Evolutionary conservation across 257 asterid genomes (phyloP).

Genomic region (Gardenia jasminoides): DNA sequence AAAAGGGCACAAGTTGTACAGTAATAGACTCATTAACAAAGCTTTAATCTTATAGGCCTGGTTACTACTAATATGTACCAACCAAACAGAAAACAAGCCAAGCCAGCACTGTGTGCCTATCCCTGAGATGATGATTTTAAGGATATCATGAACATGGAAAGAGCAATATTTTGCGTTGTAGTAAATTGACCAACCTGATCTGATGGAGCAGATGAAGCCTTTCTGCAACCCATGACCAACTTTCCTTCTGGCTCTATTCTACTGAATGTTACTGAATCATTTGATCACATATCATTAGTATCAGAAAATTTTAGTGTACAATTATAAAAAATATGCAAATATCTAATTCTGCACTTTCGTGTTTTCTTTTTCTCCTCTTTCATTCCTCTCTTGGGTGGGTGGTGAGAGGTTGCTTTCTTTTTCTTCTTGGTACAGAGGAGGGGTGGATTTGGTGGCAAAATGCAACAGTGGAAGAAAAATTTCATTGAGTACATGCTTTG

Average conservation of each 20-base stretch:
- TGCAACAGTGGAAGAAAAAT: not conserved
- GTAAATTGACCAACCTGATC: constrained; percentile 60
- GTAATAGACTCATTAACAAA: not conserved
- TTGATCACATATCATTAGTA: constrained; percentile 8
- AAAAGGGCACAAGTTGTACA: not conserved
- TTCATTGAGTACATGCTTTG: not conserved
- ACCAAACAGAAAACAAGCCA: not conserved
- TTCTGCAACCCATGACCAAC: constrained; percentile 93
- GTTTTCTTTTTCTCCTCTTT: not conserved
- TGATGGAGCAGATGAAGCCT: constrained; percentile 50
- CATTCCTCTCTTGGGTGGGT: not conserved
- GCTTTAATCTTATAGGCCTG: not conserved
- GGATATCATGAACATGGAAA: not conserved
- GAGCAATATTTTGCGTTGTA: not conserved
- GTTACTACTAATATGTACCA: not conserved
- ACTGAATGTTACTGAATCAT: constrained; percentile 81
- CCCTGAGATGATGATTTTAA: not conserved
- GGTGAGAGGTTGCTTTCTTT: not conserved
- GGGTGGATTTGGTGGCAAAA: not conserved
- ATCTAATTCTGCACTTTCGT: not conserved
- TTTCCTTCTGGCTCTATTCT: constrained; percentile 93
- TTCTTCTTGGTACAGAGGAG: too few species aligned
- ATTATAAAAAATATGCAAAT: not conserved
- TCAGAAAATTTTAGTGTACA: not conserved
- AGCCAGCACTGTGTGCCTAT: not conserved